Evolutionary conservation across 163 green algal genomes (phyloP), one percentile per base, ranked within the genome.

Genomic region (Scenedesmus sp.): DNA sequence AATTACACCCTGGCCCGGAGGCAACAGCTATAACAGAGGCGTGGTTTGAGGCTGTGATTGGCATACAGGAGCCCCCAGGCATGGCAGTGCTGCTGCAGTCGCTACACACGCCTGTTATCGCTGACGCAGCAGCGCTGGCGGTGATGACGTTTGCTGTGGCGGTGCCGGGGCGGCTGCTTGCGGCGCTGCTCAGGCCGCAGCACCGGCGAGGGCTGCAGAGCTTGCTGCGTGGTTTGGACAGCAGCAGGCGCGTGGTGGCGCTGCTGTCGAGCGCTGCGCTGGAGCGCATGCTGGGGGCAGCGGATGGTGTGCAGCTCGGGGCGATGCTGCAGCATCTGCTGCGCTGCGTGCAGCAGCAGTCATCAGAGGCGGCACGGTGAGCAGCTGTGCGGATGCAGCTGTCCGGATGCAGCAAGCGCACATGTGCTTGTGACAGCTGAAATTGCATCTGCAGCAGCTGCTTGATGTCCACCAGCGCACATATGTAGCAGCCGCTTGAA

Each of bases 11-110:
- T 12, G 70, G 70, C 23, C 70, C 70, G 12, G 70, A 79, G 46
- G 70, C 70, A 79, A 23, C 70, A 46, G 70, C 70, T 15, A 79
- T 79, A 23, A 79, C 70, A 52, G 70, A 79, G 20, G 23, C 70
- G 2, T 79, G 70, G 70, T 79, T 79, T 79, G 70, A 79, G 5
- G 70, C 70, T 15, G 70, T 79, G 23, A 79, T 79, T 2, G 70
- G 70, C 70, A 79, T 79, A 46, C 70, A 79, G 70, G 70, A 79
- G 23, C 23, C 70, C 5, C 12, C 70, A 4, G 70, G 70, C 23
- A 79, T 79, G 70, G 70, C 70, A 13, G 70, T 79, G 70, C 70
- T 79, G 70, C 70, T 79, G 70, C 70, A 79, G 70, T 79, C 70
- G 5, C 70, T 79, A 23, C 70, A 79, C 23, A 23, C 20, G 70